Evolutionary conservation across 371 early-diverging fungal genomes (phyloP), one percentile per base, ranked within the genome.

Genomic region (Choanephora cucurbitarum): DNA sequence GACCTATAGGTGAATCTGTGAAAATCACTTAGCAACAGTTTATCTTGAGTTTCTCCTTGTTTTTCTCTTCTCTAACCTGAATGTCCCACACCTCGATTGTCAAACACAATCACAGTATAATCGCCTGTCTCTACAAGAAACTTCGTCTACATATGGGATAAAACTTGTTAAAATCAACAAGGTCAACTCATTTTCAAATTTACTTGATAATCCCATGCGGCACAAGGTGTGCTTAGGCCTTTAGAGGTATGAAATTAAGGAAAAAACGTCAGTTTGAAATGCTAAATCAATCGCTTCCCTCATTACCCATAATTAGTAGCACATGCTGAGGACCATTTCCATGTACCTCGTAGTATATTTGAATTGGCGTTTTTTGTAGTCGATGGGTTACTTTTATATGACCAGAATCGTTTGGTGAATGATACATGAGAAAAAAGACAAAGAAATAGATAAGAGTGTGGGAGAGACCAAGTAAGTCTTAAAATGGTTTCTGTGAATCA

Each of bases 21-120:
- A 45, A 44, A 19, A 56, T 24, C 13, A n/a, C n/a, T 11, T 37
- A 24, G 28, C 1, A 0, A 11, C 19, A 13, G 39, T 24, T 33
- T 19, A 43, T 39, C 7, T 24, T 47, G 31, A n/a, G 45, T 49
- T 9, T 5, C 40, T 39, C 49, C n/a, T 70, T 6, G 5, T n/a
- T n/a, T n/a, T n/a, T n/a, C n/a, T n/a, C n/a, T n/a, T n/a, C n/a
- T n/a, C n/a, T n/a, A n/a, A 69, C 77, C 76, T 51, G 79, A 75
- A 40, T 67, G 59, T 8, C 93, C 92, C 52, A 83, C 80, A 23
- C 92, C 93, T 53, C 92, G 71, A 73, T 91, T 91, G 61, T 93
- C 93, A 61, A 90, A 89, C 14, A 91, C 80, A 52, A 90, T 81
- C 3, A 89, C 80, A 14, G 86, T 84, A 65, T 85, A 92, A 28